phyloP scores from a whole-genome alignment of 495 filamentous ascomycete genomes.

The Aspergillus sclerotioniger region DNA sequence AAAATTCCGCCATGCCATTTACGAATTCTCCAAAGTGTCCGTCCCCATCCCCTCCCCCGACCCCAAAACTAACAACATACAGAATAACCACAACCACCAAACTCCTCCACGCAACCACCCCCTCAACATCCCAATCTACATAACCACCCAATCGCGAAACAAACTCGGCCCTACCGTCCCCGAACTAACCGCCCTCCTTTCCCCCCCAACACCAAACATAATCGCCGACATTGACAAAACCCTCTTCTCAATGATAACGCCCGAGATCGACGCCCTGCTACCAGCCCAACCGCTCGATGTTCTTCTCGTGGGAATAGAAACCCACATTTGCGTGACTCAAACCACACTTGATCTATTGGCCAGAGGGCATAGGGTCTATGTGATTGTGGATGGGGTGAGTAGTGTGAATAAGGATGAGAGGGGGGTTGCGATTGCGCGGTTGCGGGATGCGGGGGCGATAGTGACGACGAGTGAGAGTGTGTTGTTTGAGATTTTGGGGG shows the following conservation, averaged over 20 bases:
- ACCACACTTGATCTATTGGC: constrained; percentile 78
- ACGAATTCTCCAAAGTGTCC: constrained; percentile 79
- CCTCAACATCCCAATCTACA: constrained; percentile 74
- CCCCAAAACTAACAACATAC: constrained; percentile 1
- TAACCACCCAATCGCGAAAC: constrained; percentile 77
- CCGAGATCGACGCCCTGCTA: constrained; percentile 40
- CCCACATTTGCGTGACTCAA: constrained; percentile 93
- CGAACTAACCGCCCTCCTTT: constrained; percentile 54
- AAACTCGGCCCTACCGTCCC: constrained; percentile 75
- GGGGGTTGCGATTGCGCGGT: constrained; percentile 68
- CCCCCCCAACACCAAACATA: constrained; percentile 12
- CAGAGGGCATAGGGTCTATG: constrained; percentile 76
- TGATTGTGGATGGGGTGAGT: constrained; percentile 88
- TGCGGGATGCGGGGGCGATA: constrained; percentile 72
- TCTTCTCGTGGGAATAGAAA: constrained; percentile 77
- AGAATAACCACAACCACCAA: constrained; percentile 40
- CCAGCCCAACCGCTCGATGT: constrained; percentile 31
- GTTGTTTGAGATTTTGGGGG: constrained; percentile 90
- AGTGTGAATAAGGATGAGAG: constrained; percentile 82
- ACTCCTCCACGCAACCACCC: constrained; percentile 45
- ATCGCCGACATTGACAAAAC: constrained; percentile 74
- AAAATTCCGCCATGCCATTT: constrained; percentile 79
- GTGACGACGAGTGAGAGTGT: constrained; percentile 90
- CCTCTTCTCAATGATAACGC: constrained; percentile 77
- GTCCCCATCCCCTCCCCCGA: constrained; percentile 6